Evolutionary conservation across 2,329 filamentous ascomycete species (phyloP).

Genomic region (Colletotrichum musae): DNA sequence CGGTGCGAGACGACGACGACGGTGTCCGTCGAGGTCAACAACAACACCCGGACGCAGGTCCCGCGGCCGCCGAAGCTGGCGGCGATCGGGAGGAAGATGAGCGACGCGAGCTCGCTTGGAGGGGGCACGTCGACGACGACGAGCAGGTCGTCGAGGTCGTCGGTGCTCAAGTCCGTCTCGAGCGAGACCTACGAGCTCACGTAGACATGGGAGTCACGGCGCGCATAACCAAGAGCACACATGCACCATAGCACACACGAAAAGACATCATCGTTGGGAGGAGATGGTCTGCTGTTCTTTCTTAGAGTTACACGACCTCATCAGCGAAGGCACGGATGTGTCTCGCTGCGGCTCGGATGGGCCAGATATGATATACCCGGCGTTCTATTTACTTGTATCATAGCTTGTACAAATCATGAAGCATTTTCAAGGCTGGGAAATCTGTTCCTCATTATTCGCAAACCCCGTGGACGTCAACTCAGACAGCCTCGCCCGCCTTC

Average conservation of each 20-base stretch:
- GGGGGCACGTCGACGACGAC: background rate
- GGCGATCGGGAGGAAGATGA: constrained; percentile 20
- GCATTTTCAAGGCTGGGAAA: background rate
- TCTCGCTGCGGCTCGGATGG: background rate
- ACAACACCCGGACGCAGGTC: background rate
- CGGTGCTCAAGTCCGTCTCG: background rate
- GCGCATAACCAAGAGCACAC: too few relatives aligned
- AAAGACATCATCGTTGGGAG: background rate
- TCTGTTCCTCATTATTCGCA: too few relatives aligned
- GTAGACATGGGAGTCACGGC: background rate
- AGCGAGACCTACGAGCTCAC: background rate
- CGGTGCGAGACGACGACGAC: constrained; percentile 61
- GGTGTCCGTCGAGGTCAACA: constrained; percentile 55
- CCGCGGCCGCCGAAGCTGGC: constrained; percentile 9
- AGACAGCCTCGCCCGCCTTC: background rate
- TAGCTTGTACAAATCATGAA: background rate
- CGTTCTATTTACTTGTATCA: background rate
- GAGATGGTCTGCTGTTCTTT: background rate
- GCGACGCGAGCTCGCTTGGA: constrained; percentile 18
- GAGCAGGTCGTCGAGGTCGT: background rate
- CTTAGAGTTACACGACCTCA: constrained; percentile 5
- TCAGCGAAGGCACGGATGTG: background rate
- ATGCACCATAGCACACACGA: too few relatives aligned
- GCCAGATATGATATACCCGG: constrained; percentile 11
- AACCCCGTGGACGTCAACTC: too few relatives aligned